Conservation (phyloP, 2,329 filamentous ascomycete species). For the Diaporthe vaccinii region DNA sequence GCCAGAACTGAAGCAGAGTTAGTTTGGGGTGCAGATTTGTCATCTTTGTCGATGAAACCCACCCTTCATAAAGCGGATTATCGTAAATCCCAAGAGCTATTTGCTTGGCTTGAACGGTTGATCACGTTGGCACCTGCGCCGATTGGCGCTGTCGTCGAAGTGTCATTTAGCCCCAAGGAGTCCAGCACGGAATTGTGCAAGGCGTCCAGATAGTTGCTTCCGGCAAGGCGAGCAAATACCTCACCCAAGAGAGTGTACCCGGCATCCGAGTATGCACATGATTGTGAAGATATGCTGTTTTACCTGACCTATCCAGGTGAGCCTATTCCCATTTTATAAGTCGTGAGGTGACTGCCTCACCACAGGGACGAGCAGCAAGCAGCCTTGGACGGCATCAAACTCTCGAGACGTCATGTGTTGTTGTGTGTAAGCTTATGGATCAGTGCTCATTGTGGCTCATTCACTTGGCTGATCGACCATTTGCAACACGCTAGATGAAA, state of each 20-base stretch:
- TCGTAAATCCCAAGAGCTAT: not conserved
- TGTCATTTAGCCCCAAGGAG: not conserved
- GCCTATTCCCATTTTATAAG: too few species aligned
- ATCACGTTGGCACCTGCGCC: not conserved
- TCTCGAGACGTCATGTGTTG: not conserved
- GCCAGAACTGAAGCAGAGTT: not conserved
- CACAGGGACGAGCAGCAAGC: not conserved
- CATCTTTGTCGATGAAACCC: not conserved
- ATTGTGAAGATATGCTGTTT: not conserved
- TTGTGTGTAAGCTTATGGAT: not conserved
- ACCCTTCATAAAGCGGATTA: not conserved
- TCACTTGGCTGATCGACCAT: not conserved
- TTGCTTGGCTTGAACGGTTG: not conserved
- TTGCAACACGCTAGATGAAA: not conserved
- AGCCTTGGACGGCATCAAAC: not conserved
- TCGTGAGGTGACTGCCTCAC: not conserved
- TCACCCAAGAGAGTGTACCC: not conserved
- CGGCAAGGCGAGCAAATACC: not conserved
- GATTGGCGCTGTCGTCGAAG: not conserved
- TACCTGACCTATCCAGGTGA: not conserved
- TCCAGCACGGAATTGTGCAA: not conserved
- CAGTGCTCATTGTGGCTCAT: conserved; percentile 14
- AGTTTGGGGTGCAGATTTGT: not conserved
- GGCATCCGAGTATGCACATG: not conserved
- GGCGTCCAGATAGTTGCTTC: not conserved